Base-by-base conservation (phyloP, 208 protist species). In the Leishmania aethiopica region DNA sequence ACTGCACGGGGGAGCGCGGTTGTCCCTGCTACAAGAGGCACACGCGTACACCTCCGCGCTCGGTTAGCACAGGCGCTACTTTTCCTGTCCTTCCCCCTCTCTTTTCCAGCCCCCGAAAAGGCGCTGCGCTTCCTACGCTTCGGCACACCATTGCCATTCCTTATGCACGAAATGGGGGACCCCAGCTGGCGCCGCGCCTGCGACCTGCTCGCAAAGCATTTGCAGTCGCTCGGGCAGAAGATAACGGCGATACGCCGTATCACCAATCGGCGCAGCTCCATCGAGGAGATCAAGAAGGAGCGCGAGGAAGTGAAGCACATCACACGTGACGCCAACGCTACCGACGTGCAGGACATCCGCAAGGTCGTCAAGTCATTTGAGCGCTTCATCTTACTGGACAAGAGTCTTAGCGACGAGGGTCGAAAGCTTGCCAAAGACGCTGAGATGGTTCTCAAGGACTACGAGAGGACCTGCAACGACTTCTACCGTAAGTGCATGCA, bases 401-500 rank as follows among this genome's bases (percentile, higher is more conserved):
- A 94, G 25, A 77, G 79, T 1, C 82, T 94, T 32, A 91, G 85
- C 32, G 88, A 82, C 3, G 90, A 95, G 81, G 93, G 93, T 3
- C 78, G 92, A 8, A 93, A 95, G 82, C 90, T 97, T 53, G 94
- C 91, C 60, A 91, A 88, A 22, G 95, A 96, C 57, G 92, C 93
- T 4, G 81, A 97, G 73, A 74, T 72, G 5, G 80, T 87, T 35
- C 62, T 98, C n/a, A 80, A 93, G 40, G 86, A 90, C 15, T 98
- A 96, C 79, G 89, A 95, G 79, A 80, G 81, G 19, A 86, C 92
- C 42, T 96, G 95, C 78, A 94, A 96, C 69, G 84, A 86, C 11
- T 98, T 98, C 71, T 98, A 97, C 72, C 90, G 92, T 70, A 91
- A 89, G 57, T 98, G 95, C 78, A 96, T 95, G 32, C 80, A 75